phyloP scores from a whole-genome alignment of 345 rosid genomes.

The Lenwebbia sp. region DNA sequence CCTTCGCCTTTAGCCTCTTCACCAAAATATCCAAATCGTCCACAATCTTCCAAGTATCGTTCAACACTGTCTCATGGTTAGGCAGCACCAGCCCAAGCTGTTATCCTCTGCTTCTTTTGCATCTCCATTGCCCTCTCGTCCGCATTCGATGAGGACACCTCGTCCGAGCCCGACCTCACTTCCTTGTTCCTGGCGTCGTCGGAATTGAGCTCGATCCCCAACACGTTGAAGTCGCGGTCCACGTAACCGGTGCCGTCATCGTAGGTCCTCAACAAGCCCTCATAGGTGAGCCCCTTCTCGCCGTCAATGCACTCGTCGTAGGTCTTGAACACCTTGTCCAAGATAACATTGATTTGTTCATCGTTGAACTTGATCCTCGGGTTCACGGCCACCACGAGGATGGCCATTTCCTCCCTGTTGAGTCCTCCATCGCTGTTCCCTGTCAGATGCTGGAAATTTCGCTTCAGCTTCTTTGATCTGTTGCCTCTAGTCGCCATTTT shows the following conservation, averaged over 20 bases:
- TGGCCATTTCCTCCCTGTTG: slow-evolving; percentile 84
- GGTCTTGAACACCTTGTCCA: slow-evolving; percentile 88
- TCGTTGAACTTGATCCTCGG: slow-evolving; percentile 91
- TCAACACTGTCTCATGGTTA: no score
- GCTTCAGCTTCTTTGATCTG: slow-evolving; percentile 87
- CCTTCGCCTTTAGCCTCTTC: no score
- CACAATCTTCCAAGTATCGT: no score
- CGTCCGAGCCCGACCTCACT: no score
- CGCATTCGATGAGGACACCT: no score
- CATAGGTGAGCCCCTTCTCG: slow-evolving; percentile 73
- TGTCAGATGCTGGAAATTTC: slow-evolving; percentile 78
- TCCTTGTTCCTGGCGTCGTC: no score
- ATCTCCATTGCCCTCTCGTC: no score
- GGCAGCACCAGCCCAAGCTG: no score
- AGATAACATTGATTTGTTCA: slow-evolving; percentile 89
- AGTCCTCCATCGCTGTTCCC: slow-evolving; percentile 75
- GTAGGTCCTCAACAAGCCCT: slow-evolving; percentile 80
- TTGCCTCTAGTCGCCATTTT: slow-evolving; percentile 77
- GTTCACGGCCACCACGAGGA: slow-evolving; percentile 83
- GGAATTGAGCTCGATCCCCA: slow-evolving; percentile 50
- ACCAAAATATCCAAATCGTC: no score
- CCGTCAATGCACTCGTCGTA: no score
- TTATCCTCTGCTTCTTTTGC: no score
- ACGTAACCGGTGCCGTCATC: slow-evolving; percentile 98
- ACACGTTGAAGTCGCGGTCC: slow-evolving; percentile 91